Evolutionary conservation across 495 filamentous ascomycete species (phyloP).

Genomic region (Chaetomium cochliodes): DNA sequence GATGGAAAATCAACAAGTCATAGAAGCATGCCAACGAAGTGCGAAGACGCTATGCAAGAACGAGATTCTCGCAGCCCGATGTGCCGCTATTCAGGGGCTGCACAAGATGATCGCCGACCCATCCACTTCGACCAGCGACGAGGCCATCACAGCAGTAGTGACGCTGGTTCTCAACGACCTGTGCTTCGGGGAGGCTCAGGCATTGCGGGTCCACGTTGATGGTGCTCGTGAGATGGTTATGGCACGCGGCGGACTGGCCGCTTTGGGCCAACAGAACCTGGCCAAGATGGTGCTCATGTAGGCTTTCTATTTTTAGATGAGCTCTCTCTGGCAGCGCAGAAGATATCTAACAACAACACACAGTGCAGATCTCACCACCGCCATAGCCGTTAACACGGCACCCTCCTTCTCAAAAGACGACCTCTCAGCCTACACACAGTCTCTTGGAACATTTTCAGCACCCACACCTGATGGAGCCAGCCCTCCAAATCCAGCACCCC

Average conservation of each 20-base stretch:
- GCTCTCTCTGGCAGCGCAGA: neutral
- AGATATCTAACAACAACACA: neutral
- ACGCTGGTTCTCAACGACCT: conserved; percentile 19
- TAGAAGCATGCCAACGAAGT: conserved; percentile 12
- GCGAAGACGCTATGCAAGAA: neutral
- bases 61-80: conserved; percentile 2
- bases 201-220: conserved; percentile 16
- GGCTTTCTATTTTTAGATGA: neutral
- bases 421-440: neutral
- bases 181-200: conserved; percentile 17
- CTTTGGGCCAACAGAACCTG: neutral
- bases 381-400: conserved; percentile 7
- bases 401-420: conserved; percentile 8
- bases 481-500: neutral
- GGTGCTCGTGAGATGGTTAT: conserved; percentile 11
- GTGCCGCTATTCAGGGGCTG: conserved; percentile 7
- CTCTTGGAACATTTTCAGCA: neutral
- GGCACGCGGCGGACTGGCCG: conserved; percentile 7
- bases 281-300: conserved; percentile 23
- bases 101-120: conserved; percentile 5
- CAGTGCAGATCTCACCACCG: conserved; percentile 20
- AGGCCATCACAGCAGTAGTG: conserved; percentile 12
- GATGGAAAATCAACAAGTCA: conserved; percentile 8
- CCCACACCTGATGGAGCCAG: too few relatives aligned
- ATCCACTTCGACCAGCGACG: conserved; percentile 6